A percentile compares a stretch with the other conserved stretches of the same genome.
phyloP scores from a whole-genome alignment of 257 asterid genomes.

The Scutellaria minor region DNA sequence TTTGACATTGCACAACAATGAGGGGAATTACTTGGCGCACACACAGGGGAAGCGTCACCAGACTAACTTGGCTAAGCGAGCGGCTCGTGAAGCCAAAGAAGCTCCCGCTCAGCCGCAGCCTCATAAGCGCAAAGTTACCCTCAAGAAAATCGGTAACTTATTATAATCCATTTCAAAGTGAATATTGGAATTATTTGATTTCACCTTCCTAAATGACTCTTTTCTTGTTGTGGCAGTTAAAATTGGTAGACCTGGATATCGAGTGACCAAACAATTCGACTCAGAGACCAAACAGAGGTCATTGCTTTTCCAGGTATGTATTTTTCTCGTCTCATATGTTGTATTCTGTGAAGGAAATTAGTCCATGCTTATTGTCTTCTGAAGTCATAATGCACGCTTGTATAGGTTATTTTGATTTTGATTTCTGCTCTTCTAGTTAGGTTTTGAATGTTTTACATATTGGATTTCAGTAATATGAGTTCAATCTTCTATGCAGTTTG shows the following conservation, averaged over 20 bases:
- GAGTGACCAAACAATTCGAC: conserved; percentile 94
- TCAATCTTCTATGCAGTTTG: neutral
- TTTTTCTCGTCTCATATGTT: conserved; percentile 1
- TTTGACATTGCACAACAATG: conserved; percentile 93
- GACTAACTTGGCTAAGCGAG: conserved; percentile 97
- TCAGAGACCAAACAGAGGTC: conserved; percentile 96
- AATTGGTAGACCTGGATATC: conserved; percentile 97
- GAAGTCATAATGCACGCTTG: neutral
- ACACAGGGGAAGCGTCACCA: conserved; percentile 99
- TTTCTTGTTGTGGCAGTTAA: conserved; percentile 62
- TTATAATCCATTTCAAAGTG: neutral
- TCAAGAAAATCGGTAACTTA: conserved; percentile 66
- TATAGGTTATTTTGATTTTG: neutral
- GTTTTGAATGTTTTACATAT: neutral
- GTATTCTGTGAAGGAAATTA: neutral
- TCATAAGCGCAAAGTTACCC: conserved; percentile 82
- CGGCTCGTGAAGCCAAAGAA: conserved; percentile 97
- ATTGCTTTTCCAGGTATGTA: conserved; percentile 82
- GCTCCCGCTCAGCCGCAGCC: conserved; percentile 99
- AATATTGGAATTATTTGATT: neutral
- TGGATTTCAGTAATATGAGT: neutral
- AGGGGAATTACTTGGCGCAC: conserved; percentile 97
- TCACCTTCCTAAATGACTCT: conserved; percentile 6
- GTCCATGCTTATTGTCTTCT: conserved; percentile 8
- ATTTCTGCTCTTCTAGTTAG: neutral